These are phyloP conservation scores for Pseudogymnoascus sp. DNA, from an alignment of 2,329 filamentous ascomycete species.

Conservation along the genomic window DNA sequence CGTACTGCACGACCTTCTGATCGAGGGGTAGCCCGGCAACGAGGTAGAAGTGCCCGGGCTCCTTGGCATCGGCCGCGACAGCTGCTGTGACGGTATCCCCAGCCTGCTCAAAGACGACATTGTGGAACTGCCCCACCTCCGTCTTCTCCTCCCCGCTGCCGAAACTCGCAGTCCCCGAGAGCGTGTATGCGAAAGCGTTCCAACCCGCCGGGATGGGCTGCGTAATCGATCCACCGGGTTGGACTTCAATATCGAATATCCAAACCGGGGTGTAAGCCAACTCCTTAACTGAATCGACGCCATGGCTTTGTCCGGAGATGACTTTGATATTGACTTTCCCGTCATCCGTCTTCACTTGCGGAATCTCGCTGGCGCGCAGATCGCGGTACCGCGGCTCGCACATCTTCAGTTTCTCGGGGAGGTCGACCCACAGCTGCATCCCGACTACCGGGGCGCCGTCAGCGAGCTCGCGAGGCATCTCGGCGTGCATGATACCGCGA, in stretches of 20 bases:
- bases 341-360: constrained; percentile 59
- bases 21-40: constrained; percentile 73
- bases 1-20: constrained; percentile 75
- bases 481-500: constrained; percentile 82
- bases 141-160: constrained; percentile 41
- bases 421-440: constrained; percentile 91
- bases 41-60: constrained; percentile 46
- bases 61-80: constrained; percentile 56
- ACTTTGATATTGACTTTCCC: constrained; percentile 76
- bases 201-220: constrained; percentile 72
- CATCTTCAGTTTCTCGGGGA: constrained; percentile 70
- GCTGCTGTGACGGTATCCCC: constrained; percentile 68
- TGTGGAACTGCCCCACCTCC: constrained; percentile 65
- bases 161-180: constrained; percentile 64
- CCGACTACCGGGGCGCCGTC: constrained; percentile 75
- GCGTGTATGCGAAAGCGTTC: constrained; percentile 83
- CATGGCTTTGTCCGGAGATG: constrained; percentile 77
- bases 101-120: constrained; percentile 74
- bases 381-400: constrained; percentile 93
- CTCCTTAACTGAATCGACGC: constrained; percentile 79
- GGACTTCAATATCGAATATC: constrained; percentile 75
- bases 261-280: constrained; percentile 96
- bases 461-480: constrained; percentile 77
- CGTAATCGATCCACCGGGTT: constrained; percentile 66
- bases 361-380: constrained; percentile 70